These are phyloP conservation scores for Neostapfia colusana DNA, from an alignment of 176 grass and related monocot species.

Conservation along the genomic window DNA sequence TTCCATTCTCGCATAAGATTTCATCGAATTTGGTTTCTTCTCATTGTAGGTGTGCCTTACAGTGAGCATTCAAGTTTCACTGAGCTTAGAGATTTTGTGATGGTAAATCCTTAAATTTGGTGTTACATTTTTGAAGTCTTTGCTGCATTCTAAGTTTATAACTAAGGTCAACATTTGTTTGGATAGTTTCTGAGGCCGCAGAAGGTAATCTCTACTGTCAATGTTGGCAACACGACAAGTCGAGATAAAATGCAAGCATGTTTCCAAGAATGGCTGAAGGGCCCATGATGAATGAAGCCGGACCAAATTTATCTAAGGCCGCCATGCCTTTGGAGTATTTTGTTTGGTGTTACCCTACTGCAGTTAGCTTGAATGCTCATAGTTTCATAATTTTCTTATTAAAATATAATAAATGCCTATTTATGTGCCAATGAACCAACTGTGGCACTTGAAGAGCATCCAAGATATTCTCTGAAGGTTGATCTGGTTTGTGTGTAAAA, in stretches of 20 bases:
- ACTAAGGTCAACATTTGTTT: constrained; percentile 18
- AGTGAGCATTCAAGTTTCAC: constrained; percentile 80
- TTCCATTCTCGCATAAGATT: neutral
- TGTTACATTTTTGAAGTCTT: constrained; percentile 10
- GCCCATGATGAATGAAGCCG: constrained; percentile 27
- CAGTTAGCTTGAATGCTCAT: constrained; percentile 13
- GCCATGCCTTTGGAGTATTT: neutral
- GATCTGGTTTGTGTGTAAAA: neutral
- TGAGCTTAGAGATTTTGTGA: constrained; percentile 72
- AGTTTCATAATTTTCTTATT: constrained; percentile 12
- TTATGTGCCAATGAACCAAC: neutral
- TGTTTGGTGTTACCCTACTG: constrained; percentile 2
- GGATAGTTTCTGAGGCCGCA: constrained; percentile 55
- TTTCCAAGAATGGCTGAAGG: constrained; percentile 58
- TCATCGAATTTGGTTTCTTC: constrained; percentile 35
- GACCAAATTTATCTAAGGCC: neutral
- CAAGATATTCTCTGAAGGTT: constrained; percentile 8
- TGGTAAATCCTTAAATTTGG: constrained; percentile 39
- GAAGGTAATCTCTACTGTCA: constrained; percentile 62
- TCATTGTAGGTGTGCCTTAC: constrained; percentile 73
- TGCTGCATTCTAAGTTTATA: constrained; percentile 33
- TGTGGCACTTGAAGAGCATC: neutral
- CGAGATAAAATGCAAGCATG: constrained; percentile 64
- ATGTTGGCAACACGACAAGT: constrained; percentile 47
- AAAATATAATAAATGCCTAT: constrained; percentile 1